phyloP scores from a whole-genome alignment of 2,329 filamentous ascomycete genomes.

The Myriosclerotinia scirpicola region DNA sequence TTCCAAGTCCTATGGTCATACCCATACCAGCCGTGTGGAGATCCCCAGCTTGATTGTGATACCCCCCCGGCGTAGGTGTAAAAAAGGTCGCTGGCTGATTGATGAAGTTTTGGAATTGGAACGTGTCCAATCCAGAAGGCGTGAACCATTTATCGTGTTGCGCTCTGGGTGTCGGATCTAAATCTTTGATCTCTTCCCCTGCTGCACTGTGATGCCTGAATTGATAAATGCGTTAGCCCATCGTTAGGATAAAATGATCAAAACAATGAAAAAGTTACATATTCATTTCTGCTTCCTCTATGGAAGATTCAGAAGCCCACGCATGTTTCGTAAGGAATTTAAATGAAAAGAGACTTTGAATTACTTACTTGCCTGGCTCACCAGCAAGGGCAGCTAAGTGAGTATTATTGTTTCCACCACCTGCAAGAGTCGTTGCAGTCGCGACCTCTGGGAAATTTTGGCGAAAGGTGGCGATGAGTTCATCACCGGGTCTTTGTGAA shows the following conservation, averaged over 20 bases:
- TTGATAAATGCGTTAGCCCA: constrained; percentile 9
- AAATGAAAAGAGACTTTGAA: not conserved
- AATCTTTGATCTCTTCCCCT: constrained; percentile 59
- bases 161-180: constrained; percentile 79
- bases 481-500: constrained; percentile 82
- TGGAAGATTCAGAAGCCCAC: not conserved
- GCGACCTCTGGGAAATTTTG: constrained; percentile 76
- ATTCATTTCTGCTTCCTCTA: not conserved
- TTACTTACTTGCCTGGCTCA: constrained; percentile 35
- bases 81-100: constrained; percentile 83
- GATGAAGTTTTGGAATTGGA: constrained; percentile 75
- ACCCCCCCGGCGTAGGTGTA: constrained; percentile 81
- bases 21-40: constrained; percentile 83
- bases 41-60: constrained; percentile 81
- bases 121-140: constrained; percentile 79
- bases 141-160: constrained; percentile 86
- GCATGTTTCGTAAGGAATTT: not conserved
- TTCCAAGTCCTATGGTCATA: constrained; percentile 55
- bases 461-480: constrained; percentile 81
- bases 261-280: not conserved
- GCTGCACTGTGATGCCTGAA: constrained; percentile 37
- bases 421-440: constrained; percentile 49
- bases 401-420: constrained; percentile 42
- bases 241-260: not conserved
- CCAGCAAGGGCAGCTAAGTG: constrained; percentile 30